A percentile compares a stretch with the other conserved stretches of the same genome.
phyloP scores from a whole-genome alignment of 1,139 yeast species.

The Hansenula sp. region DNA sequence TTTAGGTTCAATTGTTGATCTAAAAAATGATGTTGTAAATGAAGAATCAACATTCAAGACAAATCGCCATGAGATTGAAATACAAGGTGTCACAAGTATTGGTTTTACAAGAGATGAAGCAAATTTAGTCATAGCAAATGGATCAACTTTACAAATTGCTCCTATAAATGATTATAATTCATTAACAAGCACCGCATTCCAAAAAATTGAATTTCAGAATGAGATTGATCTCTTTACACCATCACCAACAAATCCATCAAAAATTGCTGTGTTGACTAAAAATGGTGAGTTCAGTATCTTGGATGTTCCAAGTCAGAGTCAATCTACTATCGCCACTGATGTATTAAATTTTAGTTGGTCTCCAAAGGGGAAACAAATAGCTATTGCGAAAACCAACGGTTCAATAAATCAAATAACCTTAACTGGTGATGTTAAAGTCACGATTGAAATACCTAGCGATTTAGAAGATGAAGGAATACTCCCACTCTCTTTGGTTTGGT shows the following conservation, averaged over 20 bases:
- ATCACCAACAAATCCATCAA: constrained; percentile 12
- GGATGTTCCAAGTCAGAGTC: constrained; percentile 5
- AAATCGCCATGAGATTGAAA: constrained; percentile 4
- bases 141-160: background rate
- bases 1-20: constrained; percentile 23
- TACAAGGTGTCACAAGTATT: constrained; percentile 12
- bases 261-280: constrained; percentile 19
- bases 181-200: constrained; percentile 4
- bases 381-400: constrained; percentile 23
- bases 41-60: constrained; percentile 6
- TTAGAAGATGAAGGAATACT: constrained; percentile 8
- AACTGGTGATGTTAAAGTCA: constrained; percentile 22
- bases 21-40: constrained; percentile 20
- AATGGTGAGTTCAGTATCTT: constrained; percentile 14
- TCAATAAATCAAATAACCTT: constrained; percentile 20
- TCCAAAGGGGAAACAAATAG: constrained; percentile 28
- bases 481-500: constrained; percentile 17
- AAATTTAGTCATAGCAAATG: constrained; percentile 7
- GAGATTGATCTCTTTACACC: constrained; percentile 12
- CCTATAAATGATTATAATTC: background rate
- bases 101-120: constrained; percentile 18
- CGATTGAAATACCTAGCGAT: constrained; percentile 19
- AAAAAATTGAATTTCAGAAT: constrained; percentile 1
- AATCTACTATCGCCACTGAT: constrained; percentile 10
- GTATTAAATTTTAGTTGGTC: constrained; percentile 28